Base-by-base conservation (phyloP, 2,329 filamentous ascomycete genomes). In the Ophiocordyceps sinensis region DNA sequence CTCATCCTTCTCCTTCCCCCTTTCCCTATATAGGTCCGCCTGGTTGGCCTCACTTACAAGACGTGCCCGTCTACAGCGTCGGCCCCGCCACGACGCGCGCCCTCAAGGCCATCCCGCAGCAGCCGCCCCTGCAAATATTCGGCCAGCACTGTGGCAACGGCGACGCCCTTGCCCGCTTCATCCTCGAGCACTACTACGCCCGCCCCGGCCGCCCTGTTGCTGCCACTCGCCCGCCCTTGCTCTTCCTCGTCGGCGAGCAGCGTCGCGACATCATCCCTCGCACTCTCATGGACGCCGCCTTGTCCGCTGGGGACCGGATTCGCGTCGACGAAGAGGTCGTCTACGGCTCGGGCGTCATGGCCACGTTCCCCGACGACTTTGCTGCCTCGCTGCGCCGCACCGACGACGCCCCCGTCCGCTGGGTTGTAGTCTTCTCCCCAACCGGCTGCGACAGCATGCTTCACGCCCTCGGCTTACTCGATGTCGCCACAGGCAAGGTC, bases 171-270 rank as follows among this genome's bases (percentile, higher is more conserved):
- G 82, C 87, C 0, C 63, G 71, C 6, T 82, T 80, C 53, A 95
- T 98, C 41, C 67, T 94, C 6, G 63, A 77, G 3, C 82, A 94
- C 56, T 94, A 94, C 56, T 94, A 94, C 54, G 74, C 52, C 21
- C 23, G 5, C 23, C 53, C 62, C 39, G 71, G 68, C 66, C 70
- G 75, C 47, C 47, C 54, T 30, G 57, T 57, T 31, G 54, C 59
- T 39, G 38, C 56, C 11, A 51, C 49, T 13, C 76, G 77, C 51
- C 77, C 76, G 1, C 73, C 82, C 0, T 59, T 96, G 5, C 64
- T 96, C 1, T 98, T 96, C 58, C 72, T 93, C 13, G 87, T 94
- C 0, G 91, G 91, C 17, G 89, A 95, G 56, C 84, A 88, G 56
- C 75, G 87, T 41, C 69, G 91, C 36, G 91, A 96, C 57, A 77